Conservation (phyloP, 495 filamentous ascomycete species). For the Cryomyces minteri region DNA sequence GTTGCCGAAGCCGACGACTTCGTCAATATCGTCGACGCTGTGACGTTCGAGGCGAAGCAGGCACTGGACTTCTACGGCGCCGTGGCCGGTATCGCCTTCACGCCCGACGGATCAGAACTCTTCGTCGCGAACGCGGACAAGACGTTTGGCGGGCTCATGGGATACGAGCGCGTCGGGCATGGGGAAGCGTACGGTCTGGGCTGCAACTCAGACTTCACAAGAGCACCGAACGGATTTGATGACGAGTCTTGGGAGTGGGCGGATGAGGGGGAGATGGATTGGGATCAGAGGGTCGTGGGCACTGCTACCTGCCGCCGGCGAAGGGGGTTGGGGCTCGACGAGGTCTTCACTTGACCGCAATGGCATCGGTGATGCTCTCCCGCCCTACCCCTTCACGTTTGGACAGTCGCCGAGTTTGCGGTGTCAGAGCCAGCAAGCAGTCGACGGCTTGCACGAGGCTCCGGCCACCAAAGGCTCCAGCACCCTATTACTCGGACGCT, state of each 20-base stretch:
- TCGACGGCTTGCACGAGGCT: too few species aligned
- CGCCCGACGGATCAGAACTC: conserved; percentile 51
- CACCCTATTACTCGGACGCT: too few species aligned
- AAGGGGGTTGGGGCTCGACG: not conserved
- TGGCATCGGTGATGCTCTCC: too few species aligned
- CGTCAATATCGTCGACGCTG: conserved; percentile 60
- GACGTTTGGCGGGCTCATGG: conserved; percentile 61
- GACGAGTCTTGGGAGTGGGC: not conserved
- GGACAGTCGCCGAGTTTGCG: too few species aligned
- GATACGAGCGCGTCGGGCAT: conserved; percentile 44
- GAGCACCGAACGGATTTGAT: not conserved
- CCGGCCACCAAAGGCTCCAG: too few species aligned
- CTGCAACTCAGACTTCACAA: not conserved
- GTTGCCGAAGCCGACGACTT: conserved; percentile 74
- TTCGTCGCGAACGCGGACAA: conserved; percentile 59
- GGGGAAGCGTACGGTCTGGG: conserved; percentile 5
- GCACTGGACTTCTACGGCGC: conserved; percentile 76
- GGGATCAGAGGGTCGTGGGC: not conserved
- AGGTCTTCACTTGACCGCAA: not conserved
- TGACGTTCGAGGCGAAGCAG: conserved; percentile 44
- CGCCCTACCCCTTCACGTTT: too few species aligned
- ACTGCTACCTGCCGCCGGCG: not conserved
- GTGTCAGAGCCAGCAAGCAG: too few species aligned
- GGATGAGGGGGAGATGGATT: not conserved
- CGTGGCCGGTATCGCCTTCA: conserved; percentile 57